Conservation (phyloP, 306 rosid species). For the Pterocarpus macrocarpus region DNA sequence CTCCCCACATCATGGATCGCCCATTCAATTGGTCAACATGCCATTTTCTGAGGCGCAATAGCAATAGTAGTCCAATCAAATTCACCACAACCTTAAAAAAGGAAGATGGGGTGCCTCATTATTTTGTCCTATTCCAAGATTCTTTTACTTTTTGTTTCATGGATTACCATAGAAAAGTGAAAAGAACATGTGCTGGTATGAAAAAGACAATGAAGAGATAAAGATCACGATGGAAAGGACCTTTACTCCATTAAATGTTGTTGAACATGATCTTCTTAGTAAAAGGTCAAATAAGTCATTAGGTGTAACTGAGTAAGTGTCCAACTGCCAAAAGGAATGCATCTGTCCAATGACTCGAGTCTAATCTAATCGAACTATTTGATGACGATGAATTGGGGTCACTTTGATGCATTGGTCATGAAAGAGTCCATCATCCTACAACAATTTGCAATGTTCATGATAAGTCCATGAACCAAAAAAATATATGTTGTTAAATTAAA, state of each 20-base stretch:
- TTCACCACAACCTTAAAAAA: not conserved
- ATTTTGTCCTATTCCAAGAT: not conserved
- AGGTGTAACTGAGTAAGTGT: no score
- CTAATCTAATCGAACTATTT: no score
- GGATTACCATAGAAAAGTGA: not conserved
- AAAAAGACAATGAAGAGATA: not conserved
- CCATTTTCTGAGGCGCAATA: not conserved
- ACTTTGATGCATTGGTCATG: no score
- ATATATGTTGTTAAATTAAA: no score
- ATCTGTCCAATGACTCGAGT: no score
- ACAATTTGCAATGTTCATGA: no score
- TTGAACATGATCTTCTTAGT: no score
- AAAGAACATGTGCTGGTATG: not conserved
- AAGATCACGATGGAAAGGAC: slow-evolving; percentile 17
- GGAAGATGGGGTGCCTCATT: not conserved
- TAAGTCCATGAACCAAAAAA: no score
- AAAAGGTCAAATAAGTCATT: no score
- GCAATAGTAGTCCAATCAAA: not conserved
- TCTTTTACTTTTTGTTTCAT: not conserved
- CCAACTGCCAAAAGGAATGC: no score
- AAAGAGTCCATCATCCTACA: no score
- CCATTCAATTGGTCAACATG: slow-evolving; percentile 12
- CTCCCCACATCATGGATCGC: not conserved
- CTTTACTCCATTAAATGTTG: not conserved
- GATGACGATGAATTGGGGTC: no score